These are phyloP conservation scores for Pachyrhizus erosus DNA, from an alignment of 306 rosid species.

Conservation along the genomic window DNA sequence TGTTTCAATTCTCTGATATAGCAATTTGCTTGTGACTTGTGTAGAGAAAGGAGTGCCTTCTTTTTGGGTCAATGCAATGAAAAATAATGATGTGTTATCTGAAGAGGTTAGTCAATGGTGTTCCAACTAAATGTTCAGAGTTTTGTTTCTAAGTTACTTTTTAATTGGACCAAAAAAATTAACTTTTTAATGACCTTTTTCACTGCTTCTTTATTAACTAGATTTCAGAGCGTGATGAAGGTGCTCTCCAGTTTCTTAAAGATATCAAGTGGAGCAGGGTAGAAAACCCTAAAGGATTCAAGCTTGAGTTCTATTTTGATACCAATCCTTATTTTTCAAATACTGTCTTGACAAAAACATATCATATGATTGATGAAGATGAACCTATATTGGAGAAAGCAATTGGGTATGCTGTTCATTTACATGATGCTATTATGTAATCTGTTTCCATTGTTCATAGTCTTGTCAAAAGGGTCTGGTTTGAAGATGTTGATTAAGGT, in stretches of 20 bases:
- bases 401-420: conserved; percentile 61
- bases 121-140: not conserved
- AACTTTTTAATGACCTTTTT: not conserved
- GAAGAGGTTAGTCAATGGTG: conserved; percentile 70
- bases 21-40: conserved; percentile 24
- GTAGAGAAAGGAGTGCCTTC: conserved; percentile 89
- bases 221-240: conserved; percentile 94
- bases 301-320: conserved; percentile 81
- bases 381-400: conserved; percentile 93
- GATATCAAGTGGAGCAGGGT: conserved; percentile 87
- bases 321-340: conserved; percentile 81
- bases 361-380: conserved; percentile 93
- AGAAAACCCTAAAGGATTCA: conserved; percentile 87
- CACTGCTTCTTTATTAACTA: not conserved
- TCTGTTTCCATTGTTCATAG: not conserved
- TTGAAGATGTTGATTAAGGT: not conserved
- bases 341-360: conserved; percentile 74
- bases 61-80: conserved; percentile 91
- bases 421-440: not conserved
- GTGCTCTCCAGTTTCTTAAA: conserved; percentile 75
- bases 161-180: conserved; percentile 7
- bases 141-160: not conserved
- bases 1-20: conserved; percentile 9
- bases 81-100: conserved; percentile 83
- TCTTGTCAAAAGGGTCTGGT: not conserved